A percentile compares a stretch with the other conserved stretches of the same genome.
These are phyloP conservation scores for Lachancea nothofagi DNA, from an alignment of 805 yeast genomes.

Conservation along the genomic window DNA sequence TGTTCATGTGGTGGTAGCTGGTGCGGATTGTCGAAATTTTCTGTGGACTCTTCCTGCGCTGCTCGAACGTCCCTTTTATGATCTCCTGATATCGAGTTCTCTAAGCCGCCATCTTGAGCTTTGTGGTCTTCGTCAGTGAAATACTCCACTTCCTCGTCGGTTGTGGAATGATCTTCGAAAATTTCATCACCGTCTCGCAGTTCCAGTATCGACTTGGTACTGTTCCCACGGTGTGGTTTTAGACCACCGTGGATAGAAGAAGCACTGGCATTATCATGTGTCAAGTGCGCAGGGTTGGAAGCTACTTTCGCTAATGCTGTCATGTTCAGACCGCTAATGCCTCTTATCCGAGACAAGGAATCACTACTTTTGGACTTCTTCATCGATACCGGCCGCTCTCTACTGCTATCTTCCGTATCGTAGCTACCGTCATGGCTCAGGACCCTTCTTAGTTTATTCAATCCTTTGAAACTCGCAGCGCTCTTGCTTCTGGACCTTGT, in stretches of 20 bases:
- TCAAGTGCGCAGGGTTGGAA: conserved; percentile 17
- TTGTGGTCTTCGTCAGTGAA: conserved; percentile 28
- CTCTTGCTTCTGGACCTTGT: conserved; percentile 31
- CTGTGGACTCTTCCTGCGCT: too few relatives aligned
- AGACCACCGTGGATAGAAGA: conserved; percentile 13
- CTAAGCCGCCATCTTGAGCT: conserved; percentile 1
- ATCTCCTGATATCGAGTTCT: too few relatives aligned
- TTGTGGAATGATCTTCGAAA: conserved; percentile 22
- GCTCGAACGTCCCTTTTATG: too few relatives aligned
- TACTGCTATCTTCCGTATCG: conserved; percentile 10
- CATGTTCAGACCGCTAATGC: conserved; percentile 31
- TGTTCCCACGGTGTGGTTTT: conserved; percentile 27
- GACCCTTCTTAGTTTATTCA: conserved; percentile 21
- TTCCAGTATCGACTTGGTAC: conserved; percentile 27
- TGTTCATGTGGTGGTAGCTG: not conserved
- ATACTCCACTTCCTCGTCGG: conserved; percentile 40
- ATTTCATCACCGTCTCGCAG: conserved; percentile 24
- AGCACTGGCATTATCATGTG: conserved; percentile 14
- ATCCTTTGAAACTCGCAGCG: conserved; percentile 29
- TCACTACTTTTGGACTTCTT: conserved; percentile 29
- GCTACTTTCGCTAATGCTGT: conserved; percentile 27
- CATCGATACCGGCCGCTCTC: conserved; percentile 13
- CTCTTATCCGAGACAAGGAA: conserved; percentile 24
- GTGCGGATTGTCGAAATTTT: too few relatives aligned
- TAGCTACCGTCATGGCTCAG: conserved; percentile 24